phyloP scores from a whole-genome alignment of 345 rosid species.

The Tarenaya hassleriana region DNA sequence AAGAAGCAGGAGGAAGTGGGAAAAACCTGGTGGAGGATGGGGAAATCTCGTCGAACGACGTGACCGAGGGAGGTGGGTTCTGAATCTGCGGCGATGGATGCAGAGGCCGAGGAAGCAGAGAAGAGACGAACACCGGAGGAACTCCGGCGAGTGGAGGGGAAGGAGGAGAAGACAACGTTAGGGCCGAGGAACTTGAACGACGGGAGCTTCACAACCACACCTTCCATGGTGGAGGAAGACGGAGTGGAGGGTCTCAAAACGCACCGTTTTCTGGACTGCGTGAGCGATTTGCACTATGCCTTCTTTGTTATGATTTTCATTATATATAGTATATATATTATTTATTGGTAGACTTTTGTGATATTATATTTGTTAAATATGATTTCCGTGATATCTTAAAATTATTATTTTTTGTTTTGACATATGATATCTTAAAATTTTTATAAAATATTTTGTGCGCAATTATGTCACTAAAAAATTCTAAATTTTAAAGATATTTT shows the following conservation, averaged over 20 bases:
- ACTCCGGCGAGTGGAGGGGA: conserved; percentile 11
- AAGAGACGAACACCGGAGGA: conserved; percentile 19
- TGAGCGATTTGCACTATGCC: no score
- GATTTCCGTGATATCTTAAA: no score
- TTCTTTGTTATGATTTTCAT: no score
- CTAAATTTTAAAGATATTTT: no score
- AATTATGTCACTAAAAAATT: no score
- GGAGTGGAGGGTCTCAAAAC: not conserved
- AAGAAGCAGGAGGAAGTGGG: not conserved
- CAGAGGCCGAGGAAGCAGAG: conserved; percentile 30
- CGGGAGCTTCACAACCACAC: conserved; percentile 46
- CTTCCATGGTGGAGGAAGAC: conserved; percentile 38
- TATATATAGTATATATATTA: no score
- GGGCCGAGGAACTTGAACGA: conserved; percentile 41
- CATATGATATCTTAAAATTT: no score
- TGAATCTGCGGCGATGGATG: conserved; percentile 25
- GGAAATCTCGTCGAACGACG: conserved; percentile 68
- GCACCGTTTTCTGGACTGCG: conserved; percentile 1
- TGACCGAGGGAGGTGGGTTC: conserved; percentile 68
- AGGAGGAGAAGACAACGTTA: conserved; percentile 19
- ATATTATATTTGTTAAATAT: no score
- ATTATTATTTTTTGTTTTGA: no score
- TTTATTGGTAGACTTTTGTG: no score
- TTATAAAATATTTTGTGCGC: no score
- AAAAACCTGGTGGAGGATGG: conserved; percentile 71